Conservation (phyloP, 148 eudicot genomes). For the Rhododendron simsii region DNA sequence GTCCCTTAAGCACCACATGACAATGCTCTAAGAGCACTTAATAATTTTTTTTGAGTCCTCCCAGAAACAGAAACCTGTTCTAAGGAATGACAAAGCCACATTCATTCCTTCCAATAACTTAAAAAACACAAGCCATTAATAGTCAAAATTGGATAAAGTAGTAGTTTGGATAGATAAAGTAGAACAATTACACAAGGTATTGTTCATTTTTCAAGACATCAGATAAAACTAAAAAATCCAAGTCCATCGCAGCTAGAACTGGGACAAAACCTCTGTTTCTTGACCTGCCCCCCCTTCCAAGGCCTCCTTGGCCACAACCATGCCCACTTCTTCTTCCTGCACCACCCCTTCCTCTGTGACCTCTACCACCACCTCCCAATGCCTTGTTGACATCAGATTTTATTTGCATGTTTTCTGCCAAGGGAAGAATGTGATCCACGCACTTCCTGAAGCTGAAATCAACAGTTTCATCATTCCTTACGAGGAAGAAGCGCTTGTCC, state of each 20-base stretch:
- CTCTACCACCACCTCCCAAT: constrained; percentile 44
- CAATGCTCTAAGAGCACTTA: too few relatives aligned
- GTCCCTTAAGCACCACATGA: too few relatives aligned
- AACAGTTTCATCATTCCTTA: constrained; percentile 55
- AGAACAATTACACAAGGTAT: not conserved
- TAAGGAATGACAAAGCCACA: not conserved
- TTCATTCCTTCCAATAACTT: not conserved
- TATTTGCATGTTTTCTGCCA: constrained; percentile 78
- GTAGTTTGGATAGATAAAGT: not conserved
- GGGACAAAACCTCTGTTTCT: constrained; percentile 30
- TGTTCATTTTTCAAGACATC: not conserved
- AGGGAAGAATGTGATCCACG: constrained; percentile 78
- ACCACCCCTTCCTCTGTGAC: constrained; percentile 36
- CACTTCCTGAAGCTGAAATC: constrained; percentile 99
- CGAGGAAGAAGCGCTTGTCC: constrained; percentile 73
- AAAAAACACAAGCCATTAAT: not conserved
- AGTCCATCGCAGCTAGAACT: not conserved
- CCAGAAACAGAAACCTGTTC: not conserved
- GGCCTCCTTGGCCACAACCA: constrained; percentile 62
- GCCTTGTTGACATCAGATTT: constrained; percentile 58
- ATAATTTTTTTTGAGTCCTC: not conserved
- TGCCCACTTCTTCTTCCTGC: constrained; percentile 18
- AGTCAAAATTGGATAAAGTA: constrained; percentile 1
- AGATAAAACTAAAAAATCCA: not conserved
- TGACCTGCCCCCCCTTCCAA: constrained; percentile 57